A percentile compares a stretch with the other conserved stretches of the same genome.
Conservation (phyloP, 2,329 filamentous ascomycete species). For the Didymella glomerata region DNA sequence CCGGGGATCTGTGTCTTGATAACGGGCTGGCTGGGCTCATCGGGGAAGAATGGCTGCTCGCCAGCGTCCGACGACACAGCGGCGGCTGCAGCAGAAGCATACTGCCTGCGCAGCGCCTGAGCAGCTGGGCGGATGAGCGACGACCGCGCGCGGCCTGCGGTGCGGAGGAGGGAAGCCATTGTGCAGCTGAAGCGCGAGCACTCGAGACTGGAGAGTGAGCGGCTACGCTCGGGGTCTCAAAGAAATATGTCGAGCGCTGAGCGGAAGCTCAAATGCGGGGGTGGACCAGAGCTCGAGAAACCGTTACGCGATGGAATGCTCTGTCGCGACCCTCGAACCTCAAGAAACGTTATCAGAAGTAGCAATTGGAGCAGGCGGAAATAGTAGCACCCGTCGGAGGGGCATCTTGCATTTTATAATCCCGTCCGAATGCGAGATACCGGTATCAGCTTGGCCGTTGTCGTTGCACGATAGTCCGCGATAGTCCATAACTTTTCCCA, state of each 20-base stretch:
- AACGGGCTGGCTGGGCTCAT: conserved; percentile 65
- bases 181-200: conserved; percentile 6
- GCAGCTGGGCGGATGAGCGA: conserved; percentile 28
- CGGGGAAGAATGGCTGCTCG: conserved; percentile 63
- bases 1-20: conserved; percentile 73
- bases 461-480: neutral
- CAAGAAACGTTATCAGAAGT: neutral
- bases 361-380: neutral
- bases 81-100: conserved; percentile 46
- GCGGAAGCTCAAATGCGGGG: conserved; percentile 18
- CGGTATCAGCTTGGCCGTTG: conserved; percentile 8
- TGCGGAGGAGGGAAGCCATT: conserved; percentile 48
- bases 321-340: neutral
- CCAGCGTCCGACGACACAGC: conserved; percentile 43
- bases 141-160: conserved; percentile 27
- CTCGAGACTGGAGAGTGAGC: neutral
- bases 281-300: conserved; percentile 8
- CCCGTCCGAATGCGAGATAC: neutral
- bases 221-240: conserved; percentile 1
- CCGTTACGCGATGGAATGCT: conserved; percentile 16
- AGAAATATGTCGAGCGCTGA: conserved; percentile 10
- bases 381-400: neutral
- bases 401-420: conserved; percentile 12
- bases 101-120: conserved; percentile 34
- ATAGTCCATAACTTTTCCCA: conserved; percentile 6